Evolutionary conservation across 352 stramenopile genomes (phyloP), one percentile per base, ranked within the genome.

Genomic region (Aphanomyces cochlioides): DNA sequence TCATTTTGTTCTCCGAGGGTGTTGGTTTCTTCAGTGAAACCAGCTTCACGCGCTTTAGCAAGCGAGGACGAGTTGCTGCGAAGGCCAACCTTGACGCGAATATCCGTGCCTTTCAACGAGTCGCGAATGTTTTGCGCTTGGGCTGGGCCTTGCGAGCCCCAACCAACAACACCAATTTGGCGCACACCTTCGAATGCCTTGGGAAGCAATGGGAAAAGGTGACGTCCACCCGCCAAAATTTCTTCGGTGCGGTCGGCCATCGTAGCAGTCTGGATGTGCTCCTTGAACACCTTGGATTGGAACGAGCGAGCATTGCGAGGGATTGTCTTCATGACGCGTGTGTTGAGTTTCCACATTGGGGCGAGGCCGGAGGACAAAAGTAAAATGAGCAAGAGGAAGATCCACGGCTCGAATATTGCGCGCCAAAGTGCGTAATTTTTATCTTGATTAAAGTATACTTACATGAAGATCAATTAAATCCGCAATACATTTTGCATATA

Each of bases 111-210:
- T 64, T 96, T 85, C n/a, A 99, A 83, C 67, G 96, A 98, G 75
- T 99, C 96, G 66, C 87, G 79, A 74, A 99, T 76, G 86, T 99
- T 99, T 80, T 99, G 96, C 63, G 93, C 96, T 83, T 99, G 96
- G 19, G 96, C 96, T 12, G 96, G 96, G 56, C 94, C 96, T 76
- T 99, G 96, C 43, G 96, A 99, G 78, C 96, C 96, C 96, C 96
- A 99, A 76, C 96, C 96, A 72, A 99, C 98, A 63, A 99, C 95
- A 65, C 96, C 96, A 75, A 99, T 96, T 77, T 98, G 88, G 78
- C 98, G 97, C 68, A 99, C 96, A 59, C 93, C 93, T 36, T 95
- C 89, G 78, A 99, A 98, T 34, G 96, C 96, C 79, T 98, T 93
- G 45, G 93, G 92, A 73, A 98, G 83, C 45, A 98, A 79, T 67